Evolutionary conservation across 2,329 filamentous ascomycete species (phyloP).

Genomic region (Verticillium longisporum): DNA sequence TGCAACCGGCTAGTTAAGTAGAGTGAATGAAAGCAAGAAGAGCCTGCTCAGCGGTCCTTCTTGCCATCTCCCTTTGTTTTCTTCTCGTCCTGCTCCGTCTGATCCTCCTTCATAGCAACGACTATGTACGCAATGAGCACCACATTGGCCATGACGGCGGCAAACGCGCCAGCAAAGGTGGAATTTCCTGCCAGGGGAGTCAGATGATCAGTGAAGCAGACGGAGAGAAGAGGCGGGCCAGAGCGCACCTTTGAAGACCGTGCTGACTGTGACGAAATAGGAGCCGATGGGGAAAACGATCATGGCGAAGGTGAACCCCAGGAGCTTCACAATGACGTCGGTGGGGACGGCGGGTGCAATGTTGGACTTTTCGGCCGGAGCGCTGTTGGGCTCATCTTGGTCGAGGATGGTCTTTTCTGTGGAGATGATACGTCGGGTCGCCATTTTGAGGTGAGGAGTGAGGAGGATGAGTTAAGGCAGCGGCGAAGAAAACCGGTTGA

Average conservation of each 20-base stretch:
- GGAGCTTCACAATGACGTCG: slow-evolving; percentile 84
- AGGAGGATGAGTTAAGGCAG: background rate
- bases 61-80: slow-evolving; percentile 36
- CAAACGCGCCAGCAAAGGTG: slow-evolving; percentile 77
- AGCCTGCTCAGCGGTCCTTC: slow-evolving; percentile 37
- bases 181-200: slow-evolving; percentile 60
- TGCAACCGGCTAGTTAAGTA: too few relatives aligned
- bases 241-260: slow-evolving; percentile 65
- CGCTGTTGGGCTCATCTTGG: slow-evolving; percentile 41
- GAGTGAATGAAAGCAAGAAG: background rate
- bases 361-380: slow-evolving; percentile 53
- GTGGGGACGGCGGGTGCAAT: slow-evolving; percentile 77
- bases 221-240: slow-evolving; percentile 3
- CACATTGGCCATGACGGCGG: slow-evolving; percentile 85
- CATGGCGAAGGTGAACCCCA: slow-evolving; percentile 90
- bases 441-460: slow-evolving; percentile 51
- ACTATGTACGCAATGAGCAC: slow-evolving; percentile 87
- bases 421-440: slow-evolving; percentile 59
- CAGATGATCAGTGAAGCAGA: background rate
- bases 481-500: background rate
- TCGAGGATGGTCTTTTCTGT: slow-evolving; percentile 61
- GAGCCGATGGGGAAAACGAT: slow-evolving; percentile 77
- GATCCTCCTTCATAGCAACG: slow-evolving; percentile 85
- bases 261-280: slow-evolving; percentile 76
- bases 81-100: slow-evolving; percentile 37